Base-by-base conservation (phyloP, 2,329 filamentous ascomycete genomes). In the Zymoseptoria ardabiliae region DNA sequence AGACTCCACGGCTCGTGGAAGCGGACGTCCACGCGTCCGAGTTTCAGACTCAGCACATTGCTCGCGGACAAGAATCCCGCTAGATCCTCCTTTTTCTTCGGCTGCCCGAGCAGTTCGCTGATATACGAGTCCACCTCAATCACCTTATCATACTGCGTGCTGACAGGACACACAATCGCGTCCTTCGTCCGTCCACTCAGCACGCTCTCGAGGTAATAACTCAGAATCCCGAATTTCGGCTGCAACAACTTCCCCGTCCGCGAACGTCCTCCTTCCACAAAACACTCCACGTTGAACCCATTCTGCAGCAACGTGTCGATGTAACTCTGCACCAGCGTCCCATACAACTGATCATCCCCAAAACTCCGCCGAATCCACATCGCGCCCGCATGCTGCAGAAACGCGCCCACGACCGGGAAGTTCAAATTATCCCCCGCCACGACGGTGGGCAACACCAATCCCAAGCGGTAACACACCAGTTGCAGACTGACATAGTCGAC, bases 61-160 rank as follows among this genome's bases (percentile, higher is more conserved):
- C 91, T 95, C 25, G 90, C 85, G 1, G 88, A 88, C n/a, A 99
- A 76, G 67, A 99, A 96, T 69, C 95, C 90, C 35, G 86, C 84
- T 45, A 99, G 77, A 63, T 96, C 97, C 71, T 99, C 94, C 72
- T 96, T 96, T 69, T 90, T 90, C 75, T 99, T 99, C 0, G 94
- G 94, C 62, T 95, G 87, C 2, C 94, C 94, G 0, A 99, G 82
- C 2, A 99, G 82, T 73, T 99, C 94, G 35, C 87, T 94, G 51
- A 97, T 93, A 70, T 99, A 99, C 4, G 91, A 94, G 65, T 96
- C 91, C 0, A 95, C 96, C 74, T 99, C 94, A 61, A 99, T 95
- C 58, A 99, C 94, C 72, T 97, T 99, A 79, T 99, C 94, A 71
- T 99, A 99, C 72, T 99, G 94, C 0, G 92, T 97, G 73, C 90